Conservation (phyloP, 2,329 filamentous ascomycete genomes). For the Fusarium buxicola region DNA sequence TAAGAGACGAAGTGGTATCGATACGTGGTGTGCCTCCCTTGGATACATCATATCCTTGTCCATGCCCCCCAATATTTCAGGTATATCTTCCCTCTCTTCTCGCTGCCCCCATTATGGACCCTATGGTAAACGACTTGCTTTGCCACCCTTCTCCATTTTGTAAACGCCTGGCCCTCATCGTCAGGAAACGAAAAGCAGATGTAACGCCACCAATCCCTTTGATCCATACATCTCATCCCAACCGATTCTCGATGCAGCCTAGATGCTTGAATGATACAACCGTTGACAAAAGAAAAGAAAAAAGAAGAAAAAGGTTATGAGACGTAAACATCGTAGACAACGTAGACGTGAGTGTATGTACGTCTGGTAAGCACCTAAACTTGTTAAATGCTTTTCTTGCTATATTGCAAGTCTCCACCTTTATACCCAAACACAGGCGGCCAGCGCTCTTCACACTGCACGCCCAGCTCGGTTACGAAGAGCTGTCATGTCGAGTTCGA, state of each 20-base stretch:
- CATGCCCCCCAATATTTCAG: constrained; percentile 27
- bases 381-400: background rate
- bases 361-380: constrained; percentile 1
- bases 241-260: constrained; percentile 33
- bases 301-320: constrained; percentile 20
- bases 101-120: constrained; percentile 6
- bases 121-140: constrained; percentile 26
- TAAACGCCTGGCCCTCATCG: constrained; percentile 38
- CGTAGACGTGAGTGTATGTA: constrained; percentile 21
- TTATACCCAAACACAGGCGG: constrained; percentile 37
- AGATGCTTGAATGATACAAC: constrained; percentile 34
- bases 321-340: constrained; percentile 33
- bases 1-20: constrained; percentile 46
- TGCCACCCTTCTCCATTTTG: constrained; percentile 33
- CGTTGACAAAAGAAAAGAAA: constrained; percentile 34
- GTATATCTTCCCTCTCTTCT: constrained; percentile 31
- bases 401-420: constrained; percentile 1
- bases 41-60: constrained; percentile 36
- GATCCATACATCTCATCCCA: constrained; percentile 21
- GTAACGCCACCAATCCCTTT: constrained; percentile 37
- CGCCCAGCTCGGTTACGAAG: constrained; percentile 42
- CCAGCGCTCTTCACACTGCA: constrained; percentile 43
- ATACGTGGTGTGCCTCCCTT: constrained; percentile 39
- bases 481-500: constrained; percentile 44
- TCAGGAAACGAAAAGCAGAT: constrained; percentile 21